A percentile compares a stretch with the other conserved stretches of the same genome.
Conservation (phyloP, 2,329 filamentous ascomycete species). For the Thielaviopsis ethacetica region DNA sequence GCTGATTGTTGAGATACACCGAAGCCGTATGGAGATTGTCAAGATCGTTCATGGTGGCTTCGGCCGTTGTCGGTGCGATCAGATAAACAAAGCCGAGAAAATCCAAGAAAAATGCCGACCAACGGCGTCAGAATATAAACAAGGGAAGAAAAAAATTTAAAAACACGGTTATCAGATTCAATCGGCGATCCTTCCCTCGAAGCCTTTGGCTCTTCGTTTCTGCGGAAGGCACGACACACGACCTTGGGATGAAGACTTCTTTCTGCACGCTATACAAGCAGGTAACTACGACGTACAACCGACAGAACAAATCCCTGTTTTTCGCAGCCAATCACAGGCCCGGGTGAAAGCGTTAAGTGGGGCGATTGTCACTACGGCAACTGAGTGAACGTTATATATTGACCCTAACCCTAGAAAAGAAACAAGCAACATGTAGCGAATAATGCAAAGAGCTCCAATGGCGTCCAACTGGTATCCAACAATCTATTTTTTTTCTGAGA, state of each 20-base stretch:
- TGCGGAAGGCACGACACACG: no score
- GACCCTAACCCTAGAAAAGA: background rate
- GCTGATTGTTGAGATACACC: constrained; percentile 57
- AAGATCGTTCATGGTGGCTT: constrained; percentile 32
- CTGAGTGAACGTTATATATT: background rate
- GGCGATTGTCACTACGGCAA: background rate
- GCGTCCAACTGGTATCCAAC: background rate
- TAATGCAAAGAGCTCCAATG: no score
- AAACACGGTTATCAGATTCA: no score
- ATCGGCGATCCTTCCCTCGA: no score
- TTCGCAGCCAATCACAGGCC: background rate
- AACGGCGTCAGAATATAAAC: no score
- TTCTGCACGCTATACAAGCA: no score
- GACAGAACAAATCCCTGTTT: background rate
- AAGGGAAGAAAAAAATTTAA: no score
- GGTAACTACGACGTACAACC: background rate
- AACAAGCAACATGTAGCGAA: no score
- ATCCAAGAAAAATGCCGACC: no score
- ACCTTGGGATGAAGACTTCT: background rate
- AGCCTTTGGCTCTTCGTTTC: no score
- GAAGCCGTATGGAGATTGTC: constrained; percentile 51
- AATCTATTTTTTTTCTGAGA: background rate
- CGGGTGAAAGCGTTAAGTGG: background rate
- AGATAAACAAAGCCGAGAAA: no score
- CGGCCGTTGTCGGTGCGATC: background rate